Evolutionary conservation across 345 rosid genomes (phyloP), one percentile per base, ranked within the genome.

Genomic region (Citrus cavaleriei): DNA sequence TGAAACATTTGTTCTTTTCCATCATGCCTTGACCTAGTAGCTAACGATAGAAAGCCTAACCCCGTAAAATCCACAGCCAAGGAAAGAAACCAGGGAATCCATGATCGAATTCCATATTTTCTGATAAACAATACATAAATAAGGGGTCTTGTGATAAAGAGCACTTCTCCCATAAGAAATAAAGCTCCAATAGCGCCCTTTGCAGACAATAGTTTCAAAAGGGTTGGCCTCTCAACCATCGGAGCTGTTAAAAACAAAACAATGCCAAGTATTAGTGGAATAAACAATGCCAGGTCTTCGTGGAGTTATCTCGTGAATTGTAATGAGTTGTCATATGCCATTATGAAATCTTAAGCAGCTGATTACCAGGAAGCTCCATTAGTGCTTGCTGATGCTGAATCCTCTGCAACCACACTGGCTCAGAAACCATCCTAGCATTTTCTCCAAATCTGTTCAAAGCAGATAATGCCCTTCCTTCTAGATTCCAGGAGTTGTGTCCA

Each of bases 11-110:
- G 83, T 64, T 81, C 88, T 82, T 73, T 83, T 78, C 80, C 88
- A 73, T 80, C 87, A 24, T 70, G 68, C 73, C 74, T 79, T 2
- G 85, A 77, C 71, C 78, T 85, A 2, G 87, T 67, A 70, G 82
- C 82, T 69, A 78, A 87, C 14, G 92, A 83, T 24, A 93, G 83
- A 74, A 92, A 69, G 60, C 95, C 87, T 66, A 85, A 75, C 37
- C 95, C 98, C 5, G 85, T 22, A 3, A 90, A 38, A 75, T 94
- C 98, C 78, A 92, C 84, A 42, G 86, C 89, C 69, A 94, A 87
- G 7, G 99, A 97, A 74, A 97, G 78, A 83, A 89, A 89, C 98
- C 98, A 94, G 30, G 98, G 98, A 71, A 85, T 86, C 99, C 99
- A 97, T 19, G 99, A 97, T 42, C 90, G 86, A 79, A 86, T 79